phyloP scores from a whole-genome alignment of 805 yeast species.

The Alloascoidea africana region DNA sequence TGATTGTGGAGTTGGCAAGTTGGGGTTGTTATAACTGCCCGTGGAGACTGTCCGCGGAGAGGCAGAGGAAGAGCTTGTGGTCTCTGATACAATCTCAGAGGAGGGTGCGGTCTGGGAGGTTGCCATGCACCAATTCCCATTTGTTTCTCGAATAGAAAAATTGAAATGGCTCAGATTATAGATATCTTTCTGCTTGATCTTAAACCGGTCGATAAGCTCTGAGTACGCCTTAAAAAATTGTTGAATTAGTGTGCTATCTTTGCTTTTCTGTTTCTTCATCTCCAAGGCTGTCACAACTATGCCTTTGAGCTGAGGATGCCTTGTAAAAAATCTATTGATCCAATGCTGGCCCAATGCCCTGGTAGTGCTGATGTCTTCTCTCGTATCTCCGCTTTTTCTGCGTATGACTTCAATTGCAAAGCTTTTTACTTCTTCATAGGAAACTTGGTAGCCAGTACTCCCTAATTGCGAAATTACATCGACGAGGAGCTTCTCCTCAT shows the following conservation, averaged over 20 bases:
- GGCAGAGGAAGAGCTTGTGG: background rate
- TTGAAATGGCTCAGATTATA: background rate
- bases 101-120: too few relatives aligned
- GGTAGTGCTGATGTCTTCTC: background rate
- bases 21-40: too few relatives aligned
- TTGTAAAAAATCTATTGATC: background rate
- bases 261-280: background rate
- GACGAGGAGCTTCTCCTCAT: background rate
- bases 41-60: too few relatives aligned
- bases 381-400: background rate
- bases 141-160: background rate
- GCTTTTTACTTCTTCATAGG: background rate
- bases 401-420: background rate
- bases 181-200: background rate
- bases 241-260: background rate
- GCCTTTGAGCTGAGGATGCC: conserved; percentile 1
- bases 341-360: background rate
- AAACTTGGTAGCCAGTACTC: background rate
- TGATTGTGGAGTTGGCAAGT: background rate
- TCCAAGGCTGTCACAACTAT: background rate
- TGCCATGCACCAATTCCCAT: background rate
- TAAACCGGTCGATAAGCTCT: background rate
- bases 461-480: background rate
- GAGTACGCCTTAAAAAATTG: background rate
- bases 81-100: too few relatives aligned